Percentiles rank a stretch among this genome's conserved stretches.
Conservation (phyloP, 169 alveolate species). For the Plasmodium knowlesi region DNA sequence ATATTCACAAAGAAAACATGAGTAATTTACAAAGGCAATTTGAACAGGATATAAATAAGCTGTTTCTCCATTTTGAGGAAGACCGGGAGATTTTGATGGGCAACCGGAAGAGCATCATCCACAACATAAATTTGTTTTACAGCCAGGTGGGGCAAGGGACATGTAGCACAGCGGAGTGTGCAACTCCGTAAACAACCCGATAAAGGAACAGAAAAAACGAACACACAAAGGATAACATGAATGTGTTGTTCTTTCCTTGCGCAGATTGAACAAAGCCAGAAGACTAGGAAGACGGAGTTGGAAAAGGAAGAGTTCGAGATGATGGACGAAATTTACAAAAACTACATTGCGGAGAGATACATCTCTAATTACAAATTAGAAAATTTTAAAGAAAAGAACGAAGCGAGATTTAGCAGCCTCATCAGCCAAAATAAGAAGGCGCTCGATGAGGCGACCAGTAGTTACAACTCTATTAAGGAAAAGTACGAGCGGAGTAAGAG, state of each 20-base stretch:
- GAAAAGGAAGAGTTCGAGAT: slow-evolving; percentile 22
- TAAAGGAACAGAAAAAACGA: background rate
- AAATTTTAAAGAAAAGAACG: slow-evolving; percentile 21
- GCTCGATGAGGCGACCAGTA: slow-evolving; percentile 15
- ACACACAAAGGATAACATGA: background rate
- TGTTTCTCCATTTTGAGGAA: slow-evolving; percentile 38
- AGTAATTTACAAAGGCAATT: slow-evolving; percentile 27
- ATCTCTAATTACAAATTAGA: slow-evolving; percentile 38
- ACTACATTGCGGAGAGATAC: slow-evolving; percentile 49
- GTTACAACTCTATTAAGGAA: slow-evolving; percentile 4
- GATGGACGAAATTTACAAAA: slow-evolving; percentile 53
- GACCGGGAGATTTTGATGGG: slow-evolving; percentile 17
- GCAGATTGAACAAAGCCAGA: slow-evolving; percentile 17
- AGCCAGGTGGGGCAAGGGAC: slow-evolving; percentile 28
- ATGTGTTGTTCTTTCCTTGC: too few relatives aligned
- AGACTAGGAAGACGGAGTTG: background rate
- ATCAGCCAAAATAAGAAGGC: slow-evolving; percentile 14
- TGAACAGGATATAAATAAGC: slow-evolving; percentile 32
- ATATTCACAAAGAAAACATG: slow-evolving; percentile 46
- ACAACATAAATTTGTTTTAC: slow-evolving; percentile 43
- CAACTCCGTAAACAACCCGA: too few relatives aligned
- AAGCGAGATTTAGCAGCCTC: background rate
- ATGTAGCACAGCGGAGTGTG: too few relatives aligned
- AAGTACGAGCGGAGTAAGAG: slow-evolving; percentile 25
- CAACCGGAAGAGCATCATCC: slow-evolving; percentile 34